Evolutionary conservation across 768 basidiomycete genomes (phyloP).

Genomic region (Boletus rubroflammeus): DNA sequence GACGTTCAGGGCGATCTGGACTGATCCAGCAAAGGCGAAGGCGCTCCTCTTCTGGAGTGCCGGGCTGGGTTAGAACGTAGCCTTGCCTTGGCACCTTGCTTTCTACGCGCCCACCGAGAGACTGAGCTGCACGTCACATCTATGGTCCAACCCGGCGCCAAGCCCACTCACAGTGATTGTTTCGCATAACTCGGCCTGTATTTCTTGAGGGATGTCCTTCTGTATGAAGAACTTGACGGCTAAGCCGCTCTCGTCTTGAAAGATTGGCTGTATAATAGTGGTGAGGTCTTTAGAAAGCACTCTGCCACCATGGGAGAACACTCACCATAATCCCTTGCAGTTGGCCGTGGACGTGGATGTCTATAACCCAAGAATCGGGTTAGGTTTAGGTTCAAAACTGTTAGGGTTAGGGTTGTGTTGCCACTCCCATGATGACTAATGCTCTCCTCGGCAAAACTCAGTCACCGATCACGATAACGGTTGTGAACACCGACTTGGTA

Average conservation of each 20-base stretch:
- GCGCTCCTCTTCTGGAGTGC: conserved; percentile 68
- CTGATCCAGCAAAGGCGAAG: conserved; percentile 72
- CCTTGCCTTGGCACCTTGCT: conserved; percentile 75
- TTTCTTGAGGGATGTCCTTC: conserved; percentile 66
- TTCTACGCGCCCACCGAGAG: conserved; percentile 74
- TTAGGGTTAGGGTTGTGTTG: conserved; percentile 22
- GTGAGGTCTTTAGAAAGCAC: conserved; percentile 1
- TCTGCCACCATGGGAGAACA: neutral
- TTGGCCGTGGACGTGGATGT: neutral
- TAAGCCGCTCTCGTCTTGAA: conserved; percentile 63
- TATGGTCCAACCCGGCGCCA: neutral
- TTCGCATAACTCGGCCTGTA: conserved; percentile 70
- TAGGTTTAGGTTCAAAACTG: conserved; percentile 25
- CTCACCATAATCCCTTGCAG: conserved; percentile 21
- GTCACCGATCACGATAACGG: neutral
- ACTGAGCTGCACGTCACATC: conserved; percentile 36
- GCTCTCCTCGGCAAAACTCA: neutral
- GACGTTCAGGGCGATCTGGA: conserved; percentile 65
- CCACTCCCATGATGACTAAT: conserved; percentile 7
- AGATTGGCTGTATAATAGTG: conserved; percentile 50
- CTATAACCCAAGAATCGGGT: conserved; percentile 33
- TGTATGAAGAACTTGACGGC: conserved; percentile 84
- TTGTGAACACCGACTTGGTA: neutral
- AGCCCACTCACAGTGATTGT: conserved; percentile 55
- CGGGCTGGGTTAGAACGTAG: conserved; percentile 66